Conservation (phyloP, 495 filamentous ascomycete species). For the Aspergillus indologenus region DNA sequence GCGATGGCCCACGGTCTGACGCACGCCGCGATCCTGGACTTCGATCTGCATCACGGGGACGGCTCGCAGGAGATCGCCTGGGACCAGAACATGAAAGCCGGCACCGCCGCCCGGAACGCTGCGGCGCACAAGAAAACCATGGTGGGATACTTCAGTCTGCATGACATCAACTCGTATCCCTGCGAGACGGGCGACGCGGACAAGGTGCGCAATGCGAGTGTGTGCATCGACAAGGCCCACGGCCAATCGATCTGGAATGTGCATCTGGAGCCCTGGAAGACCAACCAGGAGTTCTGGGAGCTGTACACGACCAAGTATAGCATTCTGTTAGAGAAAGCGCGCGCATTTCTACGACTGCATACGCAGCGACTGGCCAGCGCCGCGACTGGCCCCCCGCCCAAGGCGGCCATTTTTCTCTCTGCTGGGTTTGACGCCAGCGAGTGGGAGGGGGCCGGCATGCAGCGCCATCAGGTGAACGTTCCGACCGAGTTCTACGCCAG, state of each 20-base stretch:
- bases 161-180: slow-evolving; percentile 97
- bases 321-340: slow-evolving; percentile 73
- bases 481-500: slow-evolving; percentile 95
- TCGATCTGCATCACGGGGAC: slow-evolving; percentile 95
- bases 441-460: slow-evolving; percentile 89
- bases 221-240: slow-evolving; percentile 90
- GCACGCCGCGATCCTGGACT: slow-evolving; percentile 94
- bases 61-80: slow-evolving; percentile 91
- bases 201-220: slow-evolving; percentile 84
- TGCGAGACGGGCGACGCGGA: slow-evolving; percentile 87
- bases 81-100: slow-evolving; percentile 69
- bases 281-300: slow-evolving; percentile 78
- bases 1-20: slow-evolving; percentile 78
- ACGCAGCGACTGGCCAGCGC: slow-evolving; percentile 56
- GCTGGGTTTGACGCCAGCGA: slow-evolving; percentile 97
- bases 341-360: slow-evolving; percentile 66
- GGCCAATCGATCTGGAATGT: slow-evolving; percentile 93
- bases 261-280: slow-evolving; percentile 86
- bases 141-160: slow-evolving; percentile 92
- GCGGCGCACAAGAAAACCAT: slow-evolving; percentile 72
- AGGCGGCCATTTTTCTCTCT: slow-evolving; percentile 87
- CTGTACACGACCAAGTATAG: slow-evolving; percentile 76
- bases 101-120: slow-evolving; percentile 58
- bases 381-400: slow-evolving; percentile 55
- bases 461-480: slow-evolving; percentile 89